Evolutionary conservation across 1,284 basidiomycete species (phyloP).

Genomic region (Ustilago trichophora): DNA sequence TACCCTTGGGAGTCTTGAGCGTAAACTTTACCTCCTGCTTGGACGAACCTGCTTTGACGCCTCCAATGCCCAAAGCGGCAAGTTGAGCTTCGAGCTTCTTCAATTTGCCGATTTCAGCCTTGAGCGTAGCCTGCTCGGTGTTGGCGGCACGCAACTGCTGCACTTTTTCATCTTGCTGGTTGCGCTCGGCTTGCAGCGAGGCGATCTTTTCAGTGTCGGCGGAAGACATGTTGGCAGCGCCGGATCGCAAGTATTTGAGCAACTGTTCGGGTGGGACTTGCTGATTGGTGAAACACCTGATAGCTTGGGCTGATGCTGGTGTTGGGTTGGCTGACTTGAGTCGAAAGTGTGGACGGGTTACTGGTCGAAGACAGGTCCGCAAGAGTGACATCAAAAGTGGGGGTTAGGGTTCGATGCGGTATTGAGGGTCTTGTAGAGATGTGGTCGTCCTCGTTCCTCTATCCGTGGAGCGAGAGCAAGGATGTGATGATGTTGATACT

Average conservation of each 20-base stretch:
- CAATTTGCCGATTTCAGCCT: slow-evolving; percentile 50
- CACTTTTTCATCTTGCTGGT: slow-evolving; percentile 56
- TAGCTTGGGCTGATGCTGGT: too few relatives aligned
- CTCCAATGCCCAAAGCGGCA: slow-evolving; percentile 36
- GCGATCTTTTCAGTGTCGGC: slow-evolving; percentile 23
- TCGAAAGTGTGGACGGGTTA: too few relatives aligned
- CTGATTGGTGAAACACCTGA: slow-evolving; percentile 14
- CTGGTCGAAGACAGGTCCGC: too few relatives aligned
- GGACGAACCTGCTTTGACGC: slow-evolving; percentile 25
- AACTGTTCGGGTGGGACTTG: slow-evolving; percentile 28
- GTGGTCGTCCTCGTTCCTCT: too few relatives aligned
- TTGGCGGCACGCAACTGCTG: slow-evolving; percentile 49
- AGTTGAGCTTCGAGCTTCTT: slow-evolving; percentile 56
- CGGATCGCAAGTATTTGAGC: slow-evolving; percentile 18
- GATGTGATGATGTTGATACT: too few relatives aligned
- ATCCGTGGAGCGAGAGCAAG: too few relatives aligned
- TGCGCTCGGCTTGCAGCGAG: slow-evolving; percentile 43
- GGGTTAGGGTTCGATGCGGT: too few relatives aligned
- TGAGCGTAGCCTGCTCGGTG: slow-evolving; percentile 42
- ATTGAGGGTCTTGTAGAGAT: too few relatives aligned
- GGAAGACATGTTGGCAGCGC: slow-evolving; percentile 22
- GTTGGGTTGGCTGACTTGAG: slow-evolving; percentile 9
- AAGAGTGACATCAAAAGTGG: slow-evolving; percentile 26
- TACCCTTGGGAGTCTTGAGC: slow-evolving; percentile 75
- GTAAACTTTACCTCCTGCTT: slow-evolving; percentile 57